Conservation (phyloP, 345 rosid species). For the Populus tremula region DNA sequence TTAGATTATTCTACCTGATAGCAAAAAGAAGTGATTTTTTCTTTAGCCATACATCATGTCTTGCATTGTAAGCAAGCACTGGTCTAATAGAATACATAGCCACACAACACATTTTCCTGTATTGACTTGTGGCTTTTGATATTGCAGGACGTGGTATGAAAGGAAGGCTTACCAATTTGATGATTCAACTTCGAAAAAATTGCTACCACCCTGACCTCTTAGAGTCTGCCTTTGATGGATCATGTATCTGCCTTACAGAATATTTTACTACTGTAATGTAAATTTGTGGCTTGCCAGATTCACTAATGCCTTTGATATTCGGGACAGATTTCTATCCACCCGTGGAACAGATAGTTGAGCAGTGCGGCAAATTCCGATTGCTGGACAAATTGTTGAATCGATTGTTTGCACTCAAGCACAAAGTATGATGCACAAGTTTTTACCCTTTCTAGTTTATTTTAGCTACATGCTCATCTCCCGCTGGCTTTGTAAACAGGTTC, state of each 20-base stretch:
- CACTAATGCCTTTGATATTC: conserved; percentile 4
- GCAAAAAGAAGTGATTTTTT: not conserved
- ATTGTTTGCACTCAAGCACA: conserved; percentile 69
- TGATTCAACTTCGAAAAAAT: conserved; percentile 85
- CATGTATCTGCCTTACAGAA: conserved; percentile 46
- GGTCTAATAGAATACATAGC: not conserved
- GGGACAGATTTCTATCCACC: conserved; percentile 73
- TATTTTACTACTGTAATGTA: not conserved
- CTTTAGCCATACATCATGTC: not conserved
- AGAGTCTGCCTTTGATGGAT: conserved; percentile 58
- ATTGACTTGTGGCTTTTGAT: conserved; percentile 4
- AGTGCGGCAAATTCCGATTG: conserved; percentile 89
- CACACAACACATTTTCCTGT: not conserved
- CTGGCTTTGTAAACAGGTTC: conserved; percentile 51
- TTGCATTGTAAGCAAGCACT: not conserved
- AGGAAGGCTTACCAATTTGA: conserved; percentile 73
- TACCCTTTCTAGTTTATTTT: conserved; percentile 6
- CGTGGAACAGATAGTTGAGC: conserved; percentile 68
- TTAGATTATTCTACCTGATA: not conserved
- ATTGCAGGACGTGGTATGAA: conserved; percentile 54
- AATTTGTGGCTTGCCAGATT: not conserved
- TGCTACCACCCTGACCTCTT: conserved; percentile 98
- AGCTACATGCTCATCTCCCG: conserved; percentile 17
- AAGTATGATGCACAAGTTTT: conserved; percentile 45
- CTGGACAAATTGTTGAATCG: conserved; percentile 63